Conservation (phyloP, 352 stramenopile genomes). For the Phytophthora fragariaefolia region DNA sequence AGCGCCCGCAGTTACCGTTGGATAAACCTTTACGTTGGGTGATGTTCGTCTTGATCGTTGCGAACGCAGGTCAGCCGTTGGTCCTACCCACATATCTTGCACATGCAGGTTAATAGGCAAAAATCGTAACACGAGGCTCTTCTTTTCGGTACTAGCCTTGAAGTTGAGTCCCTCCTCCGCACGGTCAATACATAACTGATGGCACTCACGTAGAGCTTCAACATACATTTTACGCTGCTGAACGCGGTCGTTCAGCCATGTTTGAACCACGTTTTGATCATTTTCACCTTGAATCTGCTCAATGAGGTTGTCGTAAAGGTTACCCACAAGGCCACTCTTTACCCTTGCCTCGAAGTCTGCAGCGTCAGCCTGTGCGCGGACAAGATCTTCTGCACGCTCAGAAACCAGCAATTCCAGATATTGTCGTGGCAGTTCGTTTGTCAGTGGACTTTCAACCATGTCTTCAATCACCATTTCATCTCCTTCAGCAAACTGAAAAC, state of each 20-base stretch:
- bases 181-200: slow-evolving; percentile 70
- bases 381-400: slow-evolving; percentile 62
- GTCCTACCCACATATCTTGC: slow-evolving; percentile 87
- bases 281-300: slow-evolving; percentile 88
- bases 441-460: slow-evolving; percentile 82
- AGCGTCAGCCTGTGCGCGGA: slow-evolving; percentile 57
- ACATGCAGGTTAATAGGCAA: slow-evolving; percentile 86
- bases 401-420: slow-evolving; percentile 73
- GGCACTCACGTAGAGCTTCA: slow-evolving; percentile 69
- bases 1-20: slow-evolving; percentile 76
- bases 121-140: slow-evolving; percentile 74
- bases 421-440: slow-evolving; percentile 81
- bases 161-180: slow-evolving; percentile 78
- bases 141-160: slow-evolving; percentile 87
- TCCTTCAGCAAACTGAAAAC: slow-evolving; percentile 77
- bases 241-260: slow-evolving; percentile 78
- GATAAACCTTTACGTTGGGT: slow-evolving; percentile 65
- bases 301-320: slow-evolving; percentile 85
- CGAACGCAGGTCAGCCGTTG: slow-evolving; percentile 67
- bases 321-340: slow-evolving; percentile 64
- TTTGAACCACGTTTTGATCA: slow-evolving; percentile 69
- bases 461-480: slow-evolving; percentile 85
- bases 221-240: slow-evolving; percentile 75
- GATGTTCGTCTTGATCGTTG: slow-evolving; percentile 70
- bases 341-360: slow-evolving; percentile 66